Percentiles rank a stretch among this genome's conserved stretches.
These are phyloP conservation scores for Ceratocystis destructans DNA, from an alignment of 2,329 filamentous ascomycete species.

Conservation along the genomic window DNA sequence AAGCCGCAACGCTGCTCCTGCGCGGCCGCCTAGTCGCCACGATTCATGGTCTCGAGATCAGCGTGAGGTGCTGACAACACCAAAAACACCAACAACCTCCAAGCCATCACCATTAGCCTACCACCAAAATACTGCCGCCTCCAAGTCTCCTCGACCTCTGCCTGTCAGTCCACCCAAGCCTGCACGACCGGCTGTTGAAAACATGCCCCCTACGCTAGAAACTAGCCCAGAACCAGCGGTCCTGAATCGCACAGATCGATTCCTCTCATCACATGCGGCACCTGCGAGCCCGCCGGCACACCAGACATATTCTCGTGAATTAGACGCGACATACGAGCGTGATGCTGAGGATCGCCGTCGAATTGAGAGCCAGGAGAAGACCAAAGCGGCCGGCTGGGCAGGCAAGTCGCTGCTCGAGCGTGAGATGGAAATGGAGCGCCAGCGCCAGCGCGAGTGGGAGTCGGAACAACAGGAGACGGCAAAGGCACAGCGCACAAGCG, in stretches of 20 bases:
- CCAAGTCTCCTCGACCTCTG: slow-evolving; percentile 30
- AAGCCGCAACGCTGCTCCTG: slow-evolving; percentile 27
- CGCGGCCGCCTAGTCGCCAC: slow-evolving; percentile 38
- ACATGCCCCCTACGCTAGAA: slow-evolving; percentile 20
- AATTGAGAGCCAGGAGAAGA: slow-evolving; percentile 43
- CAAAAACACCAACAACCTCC: slow-evolving; percentile 10
- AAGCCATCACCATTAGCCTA: slow-evolving; percentile 31
- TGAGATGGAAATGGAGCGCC: slow-evolving; percentile 67
- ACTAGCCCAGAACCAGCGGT: slow-evolving; percentile 22
- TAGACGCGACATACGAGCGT: slow-evolving; percentile 45
- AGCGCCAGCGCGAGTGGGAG: slow-evolving; percentile 70
- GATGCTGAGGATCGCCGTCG: slow-evolving; percentile 50
- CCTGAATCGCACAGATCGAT: slow-evolving; percentile 39
- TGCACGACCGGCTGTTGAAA: slow-evolving; percentile 9
- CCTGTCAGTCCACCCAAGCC: slow-evolving; percentile 26
- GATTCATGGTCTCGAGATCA: slow-evolving; percentile 53
- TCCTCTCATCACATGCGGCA: slow-evolving; percentile 29
- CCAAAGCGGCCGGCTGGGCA: slow-evolving; percentile 45
- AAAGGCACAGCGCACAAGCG: slow-evolving; percentile 37
- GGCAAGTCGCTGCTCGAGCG: slow-evolving; percentile 55
- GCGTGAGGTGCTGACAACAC: slow-evolving; percentile 44
- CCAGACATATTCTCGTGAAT: slow-evolving; percentile 41
- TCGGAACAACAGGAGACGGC: slow-evolving; percentile 54
- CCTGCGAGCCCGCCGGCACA: slow-evolving; percentile 33
- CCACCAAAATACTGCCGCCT: slow-evolving; percentile 29